phyloP scores from a whole-genome alignment of 805 yeast species.

The Wickerhamomyces rabaulensis region DNA sequence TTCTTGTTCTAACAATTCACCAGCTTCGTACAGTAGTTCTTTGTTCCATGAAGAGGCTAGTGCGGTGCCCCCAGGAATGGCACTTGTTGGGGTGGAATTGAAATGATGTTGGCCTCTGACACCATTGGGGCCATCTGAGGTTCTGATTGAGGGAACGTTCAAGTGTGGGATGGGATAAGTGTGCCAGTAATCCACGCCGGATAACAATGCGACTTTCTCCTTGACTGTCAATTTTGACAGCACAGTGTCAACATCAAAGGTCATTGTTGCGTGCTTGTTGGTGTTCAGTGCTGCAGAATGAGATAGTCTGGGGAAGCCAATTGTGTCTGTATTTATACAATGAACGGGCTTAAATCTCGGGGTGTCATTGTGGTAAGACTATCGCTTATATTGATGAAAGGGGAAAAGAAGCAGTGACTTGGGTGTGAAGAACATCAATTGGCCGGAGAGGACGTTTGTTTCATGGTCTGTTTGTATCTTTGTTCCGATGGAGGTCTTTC shows the following conservation, averaged over 20 bases:
- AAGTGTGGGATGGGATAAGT: slow-evolving; percentile 35
- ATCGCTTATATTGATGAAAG: no score
- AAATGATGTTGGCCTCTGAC: slow-evolving; percentile 54
- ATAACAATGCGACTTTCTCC: slow-evolving; percentile 27
- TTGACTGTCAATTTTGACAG: slow-evolving; percentile 20
- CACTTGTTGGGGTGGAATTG: slow-evolving; percentile 47
- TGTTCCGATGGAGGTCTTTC: no score
- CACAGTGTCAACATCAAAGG: slow-evolving; percentile 23
- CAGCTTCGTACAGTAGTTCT: slow-evolving; percentile 43
- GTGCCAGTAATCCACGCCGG: slow-evolving; percentile 49
- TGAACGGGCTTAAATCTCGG: no score
- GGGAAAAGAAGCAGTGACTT: no score
- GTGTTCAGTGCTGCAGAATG: no score
- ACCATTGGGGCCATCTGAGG: slow-evolving; percentile 62
- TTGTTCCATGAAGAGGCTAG: slow-evolving; percentile 53
- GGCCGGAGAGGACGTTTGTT: no score
- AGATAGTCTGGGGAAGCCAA: no score
- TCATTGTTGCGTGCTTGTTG: no score
- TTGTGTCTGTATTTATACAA: no score
- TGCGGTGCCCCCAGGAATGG: slow-evolving; percentile 55
- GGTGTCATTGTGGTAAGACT: no score
- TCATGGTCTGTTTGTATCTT: no score
- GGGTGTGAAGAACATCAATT: no score
- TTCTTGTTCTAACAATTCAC: slow-evolving; percentile 48
- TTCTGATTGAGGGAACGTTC: slow-evolving; percentile 41